Base-by-base conservation (phyloP, 345 rosid genomes). In the Pugionium cornutum region DNA sequence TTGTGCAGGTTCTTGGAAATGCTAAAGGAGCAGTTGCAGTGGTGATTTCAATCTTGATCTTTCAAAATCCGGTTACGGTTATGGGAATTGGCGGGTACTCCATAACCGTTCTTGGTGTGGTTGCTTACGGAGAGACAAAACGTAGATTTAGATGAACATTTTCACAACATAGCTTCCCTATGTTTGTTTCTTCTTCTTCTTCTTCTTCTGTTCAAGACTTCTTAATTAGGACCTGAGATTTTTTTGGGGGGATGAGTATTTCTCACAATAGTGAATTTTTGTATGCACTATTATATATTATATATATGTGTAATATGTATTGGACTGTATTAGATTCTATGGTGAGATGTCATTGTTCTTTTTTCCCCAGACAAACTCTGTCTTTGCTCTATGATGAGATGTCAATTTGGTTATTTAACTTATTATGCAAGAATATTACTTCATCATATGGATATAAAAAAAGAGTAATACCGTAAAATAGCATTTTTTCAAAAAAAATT, bases 11-110 rank as follows among this genome's bases (percentile, higher is more conserved):
- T 33, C 74, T 92, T 59, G 98, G 98, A 61, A 89, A 89, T 66
- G 97, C 98, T 6, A 92, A 92, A 78, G 99, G 97, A 34, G 99
- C 97, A 18, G 95, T 89, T 41, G 97, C 98, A 6, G 96, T 88
- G 41, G 97, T 88, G 39, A 86, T 92, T 53, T 92, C 97, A 2
- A 85, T 89, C 8, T 78, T 92, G 64, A 77, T 92, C 61, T 89
- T 89, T 79, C 79, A 81, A 75, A 92, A 92, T 29, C 98, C 96
- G 0, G 90, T 86, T 40, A 92, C 98, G 0, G 80, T 86, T 50
- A 68, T 87, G 67, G 97, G 98, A 54, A 84, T 92, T 4, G 91
- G 83, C 3, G 97, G 98, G 1, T 92, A 89, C 65, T 76, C 91
- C 1, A 75, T 88, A 60, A 92, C 98, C 0, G 96, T 89, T 4